A percentile compares a stretch with the other conserved stretches of the same genome.
phyloP scores from a whole-genome alignment of 2,329 filamentous ascomycete species.

The Beauveria pseudobassiana region DNA sequence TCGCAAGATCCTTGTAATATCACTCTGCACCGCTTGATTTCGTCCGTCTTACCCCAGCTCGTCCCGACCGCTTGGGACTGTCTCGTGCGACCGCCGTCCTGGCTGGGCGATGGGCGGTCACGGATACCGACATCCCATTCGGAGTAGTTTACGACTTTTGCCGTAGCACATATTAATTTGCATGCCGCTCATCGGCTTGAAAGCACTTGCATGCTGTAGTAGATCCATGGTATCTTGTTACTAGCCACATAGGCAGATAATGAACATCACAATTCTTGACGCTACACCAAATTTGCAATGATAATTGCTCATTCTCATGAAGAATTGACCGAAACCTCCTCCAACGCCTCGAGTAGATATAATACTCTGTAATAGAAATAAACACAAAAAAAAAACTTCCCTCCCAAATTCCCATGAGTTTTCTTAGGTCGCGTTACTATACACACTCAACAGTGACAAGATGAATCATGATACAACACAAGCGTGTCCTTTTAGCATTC shows the following conservation, averaged over 20 bases:
- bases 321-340: not conserved
- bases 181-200: too few species aligned
- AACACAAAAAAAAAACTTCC: not conserved
- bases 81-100: not conserved
- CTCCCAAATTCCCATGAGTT: not conserved
- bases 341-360: not conserved
- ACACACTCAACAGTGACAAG: not conserved
- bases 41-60: constrained; percentile 1
- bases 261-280: too few species aligned
- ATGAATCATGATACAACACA: not conserved
- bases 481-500: constrained; percentile 21
- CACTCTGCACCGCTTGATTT: not conserved
- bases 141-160: too few species aligned
- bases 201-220: too few species aligned
- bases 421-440: constrained; percentile 3
- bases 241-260: too few species aligned
- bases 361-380: not conserved
- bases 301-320: not conserved
- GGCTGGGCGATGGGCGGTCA: not conserved
- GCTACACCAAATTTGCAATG: too few species aligned
- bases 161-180: too few species aligned
- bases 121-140: not conserved
- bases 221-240: too few species aligned
- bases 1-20: too few species aligned
- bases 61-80: constrained; percentile 4